Evolutionary conservation across 768 basidiomycete genomes (phyloP).

Genomic region (Leucocoprinus birnbaumii): DNA sequence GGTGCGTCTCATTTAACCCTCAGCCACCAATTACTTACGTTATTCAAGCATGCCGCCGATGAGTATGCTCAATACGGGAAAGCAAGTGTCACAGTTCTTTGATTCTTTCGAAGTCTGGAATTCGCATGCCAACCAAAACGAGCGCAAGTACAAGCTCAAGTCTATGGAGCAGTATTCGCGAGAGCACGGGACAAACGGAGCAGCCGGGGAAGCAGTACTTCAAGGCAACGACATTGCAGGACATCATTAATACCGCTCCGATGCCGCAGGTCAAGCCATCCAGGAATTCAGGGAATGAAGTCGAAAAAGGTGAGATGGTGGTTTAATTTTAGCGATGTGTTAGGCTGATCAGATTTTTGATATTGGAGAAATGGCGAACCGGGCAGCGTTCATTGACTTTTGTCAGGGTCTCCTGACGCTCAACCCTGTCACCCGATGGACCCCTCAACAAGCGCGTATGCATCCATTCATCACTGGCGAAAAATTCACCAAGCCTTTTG

Average conservation of each 20-base stretch:
- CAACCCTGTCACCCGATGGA: conserved; percentile 95
- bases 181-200: conserved; percentile 92
- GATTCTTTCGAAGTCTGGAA: conserved; percentile 65
- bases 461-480: conserved; percentile 99
- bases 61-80: conserved; percentile 94
- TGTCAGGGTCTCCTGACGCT: conserved; percentile 91
- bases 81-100: conserved; percentile 94
- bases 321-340: conserved; percentile 5
- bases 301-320: conserved; percentile 76
- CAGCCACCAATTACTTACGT: background rate
- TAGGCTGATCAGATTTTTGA: background rate
- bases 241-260: conserved; percentile 96
- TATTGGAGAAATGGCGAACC: conserved; percentile 88
- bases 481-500: conserved; percentile 85
- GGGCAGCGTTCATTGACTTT: conserved; percentile 96
- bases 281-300: conserved; percentile 65
- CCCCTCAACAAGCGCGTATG: conserved; percentile 91
- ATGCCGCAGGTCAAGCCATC: conserved; percentile 82
- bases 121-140: conserved; percentile 65
- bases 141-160: conserved; percentile 87
- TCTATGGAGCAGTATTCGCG: conserved; percentile 91
- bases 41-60: conserved; percentile 73
- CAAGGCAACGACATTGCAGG: conserved; percentile 88
- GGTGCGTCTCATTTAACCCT: conserved; percentile 49
- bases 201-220: conserved; percentile 99